Evolutionary conservation across 2,329 filamentous ascomycete genomes (phyloP), one percentile per base, ranked within the genome.

Genomic region (Penicillium sp.): DNA sequence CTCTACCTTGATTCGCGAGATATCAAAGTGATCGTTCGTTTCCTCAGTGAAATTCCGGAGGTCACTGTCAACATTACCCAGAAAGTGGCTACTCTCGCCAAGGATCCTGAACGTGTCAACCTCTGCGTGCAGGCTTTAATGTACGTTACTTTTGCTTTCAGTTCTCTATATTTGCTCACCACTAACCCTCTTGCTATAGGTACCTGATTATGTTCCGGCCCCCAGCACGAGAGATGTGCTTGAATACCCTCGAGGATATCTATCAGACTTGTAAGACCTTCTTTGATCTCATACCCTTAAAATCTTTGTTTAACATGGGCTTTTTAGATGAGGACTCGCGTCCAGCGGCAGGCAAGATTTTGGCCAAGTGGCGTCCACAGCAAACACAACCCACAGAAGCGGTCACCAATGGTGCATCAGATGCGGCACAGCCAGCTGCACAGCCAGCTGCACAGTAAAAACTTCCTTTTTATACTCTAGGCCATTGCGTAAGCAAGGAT

Each of bases 1-100:
- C 90, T 91, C 4, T 98, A 96, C 72, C 81, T 98, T n/a, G 92
- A 97, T 70, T 85, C 88, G 2, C 90, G 91, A 59, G 95, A 99
- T 71, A 72, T 66, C 46, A 93, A 95, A 73, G 84, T 96, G 22
- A 79, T 99, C 55, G 93, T 96, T 27, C 86, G 95, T 35, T 96
- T 98, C 70, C 78, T 99, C 45, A 93, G 91, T 49, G 95, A 99
- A 74, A 87, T 99, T 33, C 95, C 95, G 0, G 87, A 90, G 43
- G 80, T 99, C 33, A 91, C 87, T 59, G 74, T 79, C 33, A 81
- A 84, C 11, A 86, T 98, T 59, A 81, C 98, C 2, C 82, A 87
- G 47, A 84, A 90, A 49, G 86, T 98, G 35, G 82, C 82, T 64
- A 83, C 80, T 57, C 77, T 88, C 56, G 85, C 86, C 1, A 80